A percentile compares a stretch with the other conserved stretches of the same genome.
Conservation (phyloP, 345 rosid genomes). For the Populus tremula region DNA sequence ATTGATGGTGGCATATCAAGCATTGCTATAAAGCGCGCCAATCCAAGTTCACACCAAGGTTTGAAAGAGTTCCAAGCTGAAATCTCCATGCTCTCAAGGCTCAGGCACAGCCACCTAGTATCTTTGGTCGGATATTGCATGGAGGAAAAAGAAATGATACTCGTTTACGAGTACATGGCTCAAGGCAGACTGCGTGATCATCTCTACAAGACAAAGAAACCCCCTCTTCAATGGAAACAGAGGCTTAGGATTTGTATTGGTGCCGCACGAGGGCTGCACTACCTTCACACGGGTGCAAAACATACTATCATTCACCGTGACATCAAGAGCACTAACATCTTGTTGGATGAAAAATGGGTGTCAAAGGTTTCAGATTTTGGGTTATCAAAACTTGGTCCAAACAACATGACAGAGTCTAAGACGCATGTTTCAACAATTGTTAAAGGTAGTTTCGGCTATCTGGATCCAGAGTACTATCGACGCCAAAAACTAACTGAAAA, state of each 20-base stretch:
- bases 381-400: conserved; percentile 3
- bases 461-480: conserved; percentile 17
- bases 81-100: conserved; percentile 6
- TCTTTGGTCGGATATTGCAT: conserved; percentile 14
- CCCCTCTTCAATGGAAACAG: conserved; percentile 14
- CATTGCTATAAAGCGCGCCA: conserved; percentile 9
- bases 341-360: conserved; percentile 9
- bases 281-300: conserved; percentile 15
- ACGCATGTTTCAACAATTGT: background rate
- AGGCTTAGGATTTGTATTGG: conserved; percentile 15
- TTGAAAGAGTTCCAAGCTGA: conserved; percentile 5
- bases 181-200: conserved; percentile 13
- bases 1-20: background rate
- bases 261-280: conserved; percentile 14
- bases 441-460: conserved; percentile 13
- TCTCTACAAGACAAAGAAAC: background rate
- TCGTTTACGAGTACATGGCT: conserved; percentile 13
- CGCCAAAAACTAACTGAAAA: conserved; percentile 5
- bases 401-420: background rate
- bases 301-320: conserved; percentile 18
- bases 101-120: conserved; percentile 12
- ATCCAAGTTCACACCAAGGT: background rate
- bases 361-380: conserved; percentile 24
- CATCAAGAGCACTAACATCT: conserved; percentile 17
- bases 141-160: conserved; percentile 12